Evolutionary conservation across 371 early-diverging fungal species (phyloP), one percentile per base, ranked within the genome.

Genomic region (Phascolomyces articulosus): DNA sequence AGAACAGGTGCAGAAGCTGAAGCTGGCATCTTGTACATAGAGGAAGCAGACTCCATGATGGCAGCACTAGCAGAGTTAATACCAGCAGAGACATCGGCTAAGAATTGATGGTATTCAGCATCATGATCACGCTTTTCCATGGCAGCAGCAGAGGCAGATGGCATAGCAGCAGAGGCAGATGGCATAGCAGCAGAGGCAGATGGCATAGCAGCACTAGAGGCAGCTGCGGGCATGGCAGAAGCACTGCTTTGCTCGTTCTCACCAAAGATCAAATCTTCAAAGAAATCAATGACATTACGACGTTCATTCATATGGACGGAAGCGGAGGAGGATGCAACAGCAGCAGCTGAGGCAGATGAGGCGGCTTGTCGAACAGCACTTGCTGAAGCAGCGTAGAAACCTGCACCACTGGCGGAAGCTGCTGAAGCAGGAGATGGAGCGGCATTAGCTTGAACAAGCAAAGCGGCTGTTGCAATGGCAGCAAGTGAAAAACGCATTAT

Each of bases 401-500:
- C 34, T 34, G 9, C n/a, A 23, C 21, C 55, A 21, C 13, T 31
- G 6, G 48, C 21, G 16, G 15, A 38, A 28, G 49, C 48, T 23
- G 28, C 18, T 2, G 60, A 40, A 40, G 47, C 57, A 47, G 48
- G 6, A 10, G 62, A 41, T 20, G 40, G 18, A 18, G 49, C 24
- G 15, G 34, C 58, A 20, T 57, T 40, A 21, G 23, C 58, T 29
- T 55, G 57, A 21, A 21, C 24, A 29, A 40, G 60, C 18, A 65
- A 55, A 44, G 40, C 41, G n/a, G 60, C 60, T 21, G 65, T 40
- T 26, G 60, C 60, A 34, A 65, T 40, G 51, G 65, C 60, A 34
- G 60, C 27, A 40, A 65, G 60, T 26, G 55, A 59, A 44, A 65
- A 59, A 18, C 65, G 65, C 65, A 65, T 65, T 27, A 28, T 55